These are phyloP conservation scores for Mycena chlorophos DNA, from an alignment of 768 basidiomycete species.

Conservation along the genomic window DNA sequence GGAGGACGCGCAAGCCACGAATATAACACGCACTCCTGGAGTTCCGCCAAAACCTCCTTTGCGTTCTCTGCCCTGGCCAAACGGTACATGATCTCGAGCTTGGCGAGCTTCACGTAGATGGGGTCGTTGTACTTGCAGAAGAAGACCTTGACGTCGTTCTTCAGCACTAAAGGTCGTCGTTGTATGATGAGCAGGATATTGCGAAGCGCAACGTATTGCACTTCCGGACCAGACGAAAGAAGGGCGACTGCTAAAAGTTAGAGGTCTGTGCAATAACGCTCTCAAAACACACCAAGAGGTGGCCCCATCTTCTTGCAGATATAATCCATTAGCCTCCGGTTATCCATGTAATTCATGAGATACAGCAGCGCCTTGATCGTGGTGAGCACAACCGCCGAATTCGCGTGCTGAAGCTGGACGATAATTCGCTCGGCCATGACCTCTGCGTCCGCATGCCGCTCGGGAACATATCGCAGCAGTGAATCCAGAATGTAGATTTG, in stretches of 20 bases:
- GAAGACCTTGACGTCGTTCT: constrained; percentile 98
- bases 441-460: constrained; percentile 84
- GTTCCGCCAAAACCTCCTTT: constrained; percentile 86
- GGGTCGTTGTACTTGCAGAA: constrained; percentile 99
- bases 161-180: constrained; percentile 85
- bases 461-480: constrained; percentile 90
- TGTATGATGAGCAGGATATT: constrained; percentile 98
- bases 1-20: neutral
- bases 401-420: constrained; percentile 94
- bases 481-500: constrained; percentile 98
- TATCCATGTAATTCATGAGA: constrained; percentile 99
- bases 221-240: constrained; percentile 95
- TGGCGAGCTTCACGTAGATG: constrained; percentile 97
- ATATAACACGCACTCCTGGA: constrained; percentile 74
- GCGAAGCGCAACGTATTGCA: constrained; percentile 95
- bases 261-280: constrained; percentile 1
- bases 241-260: constrained; percentile 71
- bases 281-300: constrained; percentile 69
- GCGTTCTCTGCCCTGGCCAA: constrained; percentile 94
- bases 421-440: constrained; percentile 94
- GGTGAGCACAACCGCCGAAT: constrained; percentile 98
- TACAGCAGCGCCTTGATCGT: constrained; percentile 94
- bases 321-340: constrained; percentile 78
- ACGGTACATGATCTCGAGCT: constrained; percentile 98
- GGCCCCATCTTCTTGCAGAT: constrained; percentile 99